A percentile compares a stretch with the other conserved stretches of the same genome.
Conservation (phyloP, 768 basidiomycete species). For the Trametes sanguinea region DNA sequence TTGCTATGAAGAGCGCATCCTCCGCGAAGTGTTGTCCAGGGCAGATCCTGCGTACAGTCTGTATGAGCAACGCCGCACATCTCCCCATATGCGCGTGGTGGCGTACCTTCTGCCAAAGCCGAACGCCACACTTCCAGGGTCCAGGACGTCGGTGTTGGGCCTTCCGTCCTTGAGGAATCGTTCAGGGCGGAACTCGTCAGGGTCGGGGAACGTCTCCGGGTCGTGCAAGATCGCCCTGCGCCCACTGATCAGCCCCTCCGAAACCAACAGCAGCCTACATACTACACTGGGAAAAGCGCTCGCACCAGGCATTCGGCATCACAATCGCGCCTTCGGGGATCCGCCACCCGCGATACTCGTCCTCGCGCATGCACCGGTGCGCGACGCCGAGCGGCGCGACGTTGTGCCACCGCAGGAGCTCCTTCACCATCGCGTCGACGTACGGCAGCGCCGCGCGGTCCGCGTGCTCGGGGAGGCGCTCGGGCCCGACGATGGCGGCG, state of each 20-base stretch:
- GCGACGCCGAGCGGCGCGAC: slow-evolving; percentile 11
- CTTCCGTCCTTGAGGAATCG: slow-evolving; percentile 41
- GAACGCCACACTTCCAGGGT: slow-evolving; percentile 25
- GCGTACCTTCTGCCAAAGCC: slow-evolving; percentile 29
- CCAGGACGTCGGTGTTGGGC: slow-evolving; percentile 7
- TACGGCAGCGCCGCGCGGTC: slow-evolving; percentile 20
- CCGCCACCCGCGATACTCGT: slow-evolving; percentile 41
- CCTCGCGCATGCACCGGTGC: slow-evolving; percentile 41
- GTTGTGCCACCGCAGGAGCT: slow-evolving; percentile 16
- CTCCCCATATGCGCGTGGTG: neutral
- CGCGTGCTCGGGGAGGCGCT: slow-evolving; percentile 18
- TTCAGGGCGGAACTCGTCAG: slow-evolving; percentile 50
- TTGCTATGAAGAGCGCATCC: slow-evolving; percentile 15
- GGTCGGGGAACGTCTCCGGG: slow-evolving; percentile 46
- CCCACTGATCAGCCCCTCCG: neutral
- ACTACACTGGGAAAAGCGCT: slow-evolving; percentile 3
- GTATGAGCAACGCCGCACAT: neutral
- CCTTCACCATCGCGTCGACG: slow-evolving; percentile 20
- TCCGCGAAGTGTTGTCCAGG: slow-evolving; percentile 21
- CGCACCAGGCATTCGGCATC: slow-evolving; percentile 1
- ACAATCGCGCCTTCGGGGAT: slow-evolving; percentile 37
- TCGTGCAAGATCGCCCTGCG: slow-evolving; percentile 54
- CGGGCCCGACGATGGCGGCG: slow-evolving; percentile 17
- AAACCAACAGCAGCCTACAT: neutral
- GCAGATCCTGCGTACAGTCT: slow-evolving; percentile 14